A percentile compares a stretch with the other conserved stretches of the same genome.
Conservation (phyloP, 1,284 basidiomycete species). For the Trametes polyzona region DNA sequence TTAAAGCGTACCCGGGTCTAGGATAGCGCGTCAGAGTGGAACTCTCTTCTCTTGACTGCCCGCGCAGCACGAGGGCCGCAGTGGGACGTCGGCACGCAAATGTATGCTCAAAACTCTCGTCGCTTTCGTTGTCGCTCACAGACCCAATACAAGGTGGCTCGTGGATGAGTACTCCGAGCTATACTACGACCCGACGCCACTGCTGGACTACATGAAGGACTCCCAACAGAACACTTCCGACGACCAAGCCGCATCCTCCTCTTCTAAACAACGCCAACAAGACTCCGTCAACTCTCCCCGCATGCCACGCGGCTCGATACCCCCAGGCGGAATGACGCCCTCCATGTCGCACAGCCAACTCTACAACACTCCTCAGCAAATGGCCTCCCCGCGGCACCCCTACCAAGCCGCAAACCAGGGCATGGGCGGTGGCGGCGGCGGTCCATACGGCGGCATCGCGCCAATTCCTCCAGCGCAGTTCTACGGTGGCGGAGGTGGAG, state of each 20-base stretch:
- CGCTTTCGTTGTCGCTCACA: not conserved
- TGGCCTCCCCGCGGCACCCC: slow-evolving; percentile 42
- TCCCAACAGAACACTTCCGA: slow-evolving; percentile 38
- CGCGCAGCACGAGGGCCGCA: slow-evolving; percentile 81
- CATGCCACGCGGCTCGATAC: slow-evolving; percentile 16
- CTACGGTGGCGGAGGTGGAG: too few relatives aligned
- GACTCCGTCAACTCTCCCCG: slow-evolving; percentile 20
- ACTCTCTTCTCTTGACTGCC: slow-evolving; percentile 74
- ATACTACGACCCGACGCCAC: slow-evolving; percentile 63
- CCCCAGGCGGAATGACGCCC: slow-evolving; percentile 18
- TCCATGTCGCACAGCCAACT: slow-evolving; percentile 21
- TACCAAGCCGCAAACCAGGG: slow-evolving; percentile 35
- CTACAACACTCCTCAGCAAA: slow-evolving; percentile 20
- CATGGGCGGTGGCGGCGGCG: slow-evolving; percentile 29
- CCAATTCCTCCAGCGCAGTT: slow-evolving; percentile 33
- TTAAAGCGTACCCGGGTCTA: slow-evolving; percentile 30
- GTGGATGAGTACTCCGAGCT: slow-evolving; percentile 61
- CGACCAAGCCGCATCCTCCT: slow-evolving; percentile 19
- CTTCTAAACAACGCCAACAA: slow-evolving; percentile 15
- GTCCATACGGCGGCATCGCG: slow-evolving; percentile 27
- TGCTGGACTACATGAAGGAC: slow-evolving; percentile 40
- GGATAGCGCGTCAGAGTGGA: slow-evolving; percentile 86
- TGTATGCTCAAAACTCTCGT: slow-evolving; percentile 50
- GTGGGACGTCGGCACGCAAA: slow-evolving; percentile 84
- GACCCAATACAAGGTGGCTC: slow-evolving; percentile 49